Evolutionary conservation across 2,329 filamentous ascomycete species (phyloP).

Genomic region (Paraphoma sp.): DNA sequence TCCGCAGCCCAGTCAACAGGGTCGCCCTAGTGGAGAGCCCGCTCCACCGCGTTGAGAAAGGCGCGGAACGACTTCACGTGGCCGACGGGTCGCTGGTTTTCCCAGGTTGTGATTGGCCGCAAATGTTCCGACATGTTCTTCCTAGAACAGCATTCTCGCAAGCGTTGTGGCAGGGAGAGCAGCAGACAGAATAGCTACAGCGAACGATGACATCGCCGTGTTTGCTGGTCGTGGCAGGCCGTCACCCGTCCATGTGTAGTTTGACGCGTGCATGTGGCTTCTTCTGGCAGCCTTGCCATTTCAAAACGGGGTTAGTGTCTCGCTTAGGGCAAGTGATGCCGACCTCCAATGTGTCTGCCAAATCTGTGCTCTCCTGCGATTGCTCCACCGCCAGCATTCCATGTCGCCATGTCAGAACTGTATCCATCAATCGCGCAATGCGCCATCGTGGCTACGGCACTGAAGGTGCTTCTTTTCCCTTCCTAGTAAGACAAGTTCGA

Average conservation of each 20-base stretch:
- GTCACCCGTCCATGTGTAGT: not conserved
- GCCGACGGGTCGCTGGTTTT: not conserved
- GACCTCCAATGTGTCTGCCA: slow-evolving; percentile 19
- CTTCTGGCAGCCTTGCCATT: too few species aligned
- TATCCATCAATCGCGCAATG: slow-evolving; percentile 91
- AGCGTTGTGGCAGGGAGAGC: too few species aligned
- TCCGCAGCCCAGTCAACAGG: slow-evolving; percentile 11
- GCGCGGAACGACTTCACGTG: slow-evolving; percentile 10
- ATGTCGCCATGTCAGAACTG: slow-evolving; percentile 71
- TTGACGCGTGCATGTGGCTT: not conserved
- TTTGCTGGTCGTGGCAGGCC: not conserved
- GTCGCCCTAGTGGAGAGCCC: slow-evolving; percentile 10
- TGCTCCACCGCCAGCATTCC: slow-evolving; percentile 27
- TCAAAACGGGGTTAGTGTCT: not conserved
- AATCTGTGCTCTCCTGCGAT: slow-evolving; percentile 26
- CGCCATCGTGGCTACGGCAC: slow-evolving; percentile 81
- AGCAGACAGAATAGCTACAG: too few species aligned
- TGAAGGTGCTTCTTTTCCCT: slow-evolving; percentile 92
- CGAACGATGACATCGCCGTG: not conserved
- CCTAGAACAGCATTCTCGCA: not conserved
- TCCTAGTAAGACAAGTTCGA: slow-evolving; percentile 75
- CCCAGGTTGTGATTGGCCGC: slow-evolving; percentile 2
- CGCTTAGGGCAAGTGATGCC: slow-evolving; percentile 23
- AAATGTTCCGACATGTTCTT: not conserved
- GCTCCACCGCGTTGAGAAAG: slow-evolving; percentile 6